Evolutionary conservation across 768 basidiomycete genomes (phyloP).

Genomic region (Rhizopogon roseolus): DNA sequence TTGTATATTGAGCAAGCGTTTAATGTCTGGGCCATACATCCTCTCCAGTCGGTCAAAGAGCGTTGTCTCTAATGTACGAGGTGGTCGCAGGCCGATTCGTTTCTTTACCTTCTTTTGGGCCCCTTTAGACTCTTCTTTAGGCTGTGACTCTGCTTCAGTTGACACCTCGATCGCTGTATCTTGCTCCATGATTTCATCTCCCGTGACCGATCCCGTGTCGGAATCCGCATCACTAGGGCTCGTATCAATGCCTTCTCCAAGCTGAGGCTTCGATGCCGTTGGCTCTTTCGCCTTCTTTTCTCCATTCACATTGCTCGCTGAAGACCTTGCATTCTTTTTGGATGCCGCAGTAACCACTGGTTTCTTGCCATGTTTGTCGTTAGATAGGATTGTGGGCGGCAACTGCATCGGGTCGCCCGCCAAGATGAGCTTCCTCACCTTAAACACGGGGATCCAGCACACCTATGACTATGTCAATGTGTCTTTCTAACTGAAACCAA

Average conservation of each 20-base stretch:
- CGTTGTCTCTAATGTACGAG: constrained; percentile 78
- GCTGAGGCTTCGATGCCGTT: neutral
- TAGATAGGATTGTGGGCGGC: constrained; percentile 85
- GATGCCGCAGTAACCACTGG: constrained; percentile 9
- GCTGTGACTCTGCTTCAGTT: neutral
- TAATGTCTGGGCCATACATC: constrained; percentile 81
- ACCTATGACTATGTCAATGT: constrained; percentile 4
- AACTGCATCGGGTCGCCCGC: constrained; percentile 97
- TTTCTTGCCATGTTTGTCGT: constrained; percentile 38
- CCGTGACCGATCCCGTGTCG: constrained; percentile 15
- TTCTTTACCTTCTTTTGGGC: constrained; percentile 8
- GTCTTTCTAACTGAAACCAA: neutral
- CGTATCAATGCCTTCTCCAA: neutral
- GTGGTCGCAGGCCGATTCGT: constrained; percentile 40
- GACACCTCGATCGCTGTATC: constrained; percentile 7
- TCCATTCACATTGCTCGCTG: constrained; percentile 1
- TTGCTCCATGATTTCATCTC: constrained; percentile 15
- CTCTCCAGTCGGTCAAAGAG: constrained; percentile 88
- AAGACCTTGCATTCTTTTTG: neutral
- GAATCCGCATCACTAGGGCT: constrained; percentile 6
- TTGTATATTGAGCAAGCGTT: constrained; percentile 84
- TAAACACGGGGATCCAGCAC: constrained; percentile 95
- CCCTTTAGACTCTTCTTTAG: constrained; percentile 1
- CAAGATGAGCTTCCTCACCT: constrained; percentile 82
- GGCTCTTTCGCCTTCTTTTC: neutral